Evolutionary conservation across 805 yeast species (phyloP), one percentile per base, ranked within the genome.

Genomic region (Candida namnaoensis): DNA sequence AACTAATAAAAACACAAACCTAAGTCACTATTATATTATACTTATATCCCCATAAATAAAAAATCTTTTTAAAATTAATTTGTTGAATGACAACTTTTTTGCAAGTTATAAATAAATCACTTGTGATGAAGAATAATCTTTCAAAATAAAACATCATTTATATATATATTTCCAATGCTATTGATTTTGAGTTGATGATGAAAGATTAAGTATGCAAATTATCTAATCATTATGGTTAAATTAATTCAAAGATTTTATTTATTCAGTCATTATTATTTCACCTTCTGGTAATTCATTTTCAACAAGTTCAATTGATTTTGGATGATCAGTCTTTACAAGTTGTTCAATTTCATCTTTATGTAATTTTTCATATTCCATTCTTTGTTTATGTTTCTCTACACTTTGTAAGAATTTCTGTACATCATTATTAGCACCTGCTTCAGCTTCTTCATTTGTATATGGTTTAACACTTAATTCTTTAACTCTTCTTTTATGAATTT

Each of bases 371-470:
- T 71, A 69, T 42, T 77, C 78, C 38, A 71, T 64, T 30, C 68
- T 57, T 53, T 64, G 66, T 45, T 77, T 76, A 53, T 80, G 77
- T 46, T 72, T 65, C 46, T 82, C 81, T 19, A 82, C 90, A 40
- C 76, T 69, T 41, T 71, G 67, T 53, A 82, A 57, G 58, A 78
- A 90, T 58, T 76, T 81, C 39, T 71, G 71, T 53, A 91, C 66
- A 57, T 87, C 82, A 14, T 73, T 66, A 4, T 98, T 98, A 0
- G 83, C 75, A 2, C 95, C 97, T 30, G 96, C 96, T 54, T 88
- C 88, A 34, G 95, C 82, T 56, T 91, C 98, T 46, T 83, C 76
- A 42, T 78, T 82, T 5, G 96, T 80, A 58, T 91, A 91, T 8
- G 97, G 97, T 41, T 81, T 82, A 38, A 71, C 78, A 43, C 74